Evolutionary conservation across 331 rosid species (phyloP).

Genomic region (Stylosanthes scabra): DNA sequence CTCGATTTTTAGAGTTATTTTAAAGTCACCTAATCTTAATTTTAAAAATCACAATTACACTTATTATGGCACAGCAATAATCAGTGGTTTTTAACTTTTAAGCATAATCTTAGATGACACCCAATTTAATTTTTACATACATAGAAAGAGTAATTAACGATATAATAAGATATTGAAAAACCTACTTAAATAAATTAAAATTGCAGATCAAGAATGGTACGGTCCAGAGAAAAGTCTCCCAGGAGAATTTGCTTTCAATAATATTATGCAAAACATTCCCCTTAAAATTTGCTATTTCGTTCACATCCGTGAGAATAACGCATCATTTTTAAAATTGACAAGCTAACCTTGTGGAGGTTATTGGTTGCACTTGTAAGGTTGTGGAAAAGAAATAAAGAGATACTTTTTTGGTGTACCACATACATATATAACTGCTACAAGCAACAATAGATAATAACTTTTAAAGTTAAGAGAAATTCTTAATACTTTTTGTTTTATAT

Average conservation of each 20-base stretch:
- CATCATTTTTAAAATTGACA: background rate
- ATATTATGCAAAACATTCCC: background rate
- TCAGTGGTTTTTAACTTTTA: too few species aligned
- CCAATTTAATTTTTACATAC: too few species aligned
- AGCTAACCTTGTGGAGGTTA: background rate
- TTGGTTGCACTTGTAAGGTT: constrained; percentile 1
- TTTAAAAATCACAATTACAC: background rate
- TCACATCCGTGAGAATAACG: constrained; percentile 7
- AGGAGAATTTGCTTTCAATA: background rate
- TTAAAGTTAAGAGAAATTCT: too few species aligned
- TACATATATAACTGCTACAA: too few species aligned
- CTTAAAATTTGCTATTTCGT: background rate
- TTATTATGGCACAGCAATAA: background rate
- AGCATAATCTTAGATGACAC: too few species aligned
- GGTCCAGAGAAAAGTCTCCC: background rate
- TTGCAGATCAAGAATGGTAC: constrained; percentile 1
- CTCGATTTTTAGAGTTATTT: too few species aligned
- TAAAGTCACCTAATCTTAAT: background rate
- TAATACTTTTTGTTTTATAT: too few species aligned
- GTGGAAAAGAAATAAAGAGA: background rate
- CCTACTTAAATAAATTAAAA: background rate
- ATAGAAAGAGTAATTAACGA: too few species aligned
- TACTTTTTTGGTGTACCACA: too few species aligned
- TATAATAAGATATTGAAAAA: too few species aligned
- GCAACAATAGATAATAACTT: too few species aligned